Evolutionary conservation across 352 stramenopile species (phyloP).

Genomic region (Phytopythium delawarense): DNA sequence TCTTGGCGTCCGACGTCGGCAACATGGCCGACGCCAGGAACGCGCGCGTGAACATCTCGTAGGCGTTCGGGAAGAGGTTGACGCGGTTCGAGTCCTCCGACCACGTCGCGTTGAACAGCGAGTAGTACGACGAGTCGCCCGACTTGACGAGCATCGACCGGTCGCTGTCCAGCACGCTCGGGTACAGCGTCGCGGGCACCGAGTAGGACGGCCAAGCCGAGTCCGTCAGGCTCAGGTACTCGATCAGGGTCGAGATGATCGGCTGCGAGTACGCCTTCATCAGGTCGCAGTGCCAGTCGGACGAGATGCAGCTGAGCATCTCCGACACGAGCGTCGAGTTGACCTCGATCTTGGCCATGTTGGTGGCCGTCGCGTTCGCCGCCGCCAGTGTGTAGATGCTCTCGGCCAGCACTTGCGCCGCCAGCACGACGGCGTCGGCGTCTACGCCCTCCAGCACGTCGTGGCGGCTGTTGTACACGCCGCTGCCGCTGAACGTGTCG

Average conservation of each 20-base stretch:
- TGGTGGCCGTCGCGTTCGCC: constrained; percentile 33
- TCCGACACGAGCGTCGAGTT: constrained; percentile 49
- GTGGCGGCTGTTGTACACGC: constrained; percentile 63
- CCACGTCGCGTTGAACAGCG: constrained; percentile 50
- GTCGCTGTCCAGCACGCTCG: constrained; percentile 38
- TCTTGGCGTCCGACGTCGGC: constrained; percentile 27
- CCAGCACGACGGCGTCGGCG: constrained; percentile 43
- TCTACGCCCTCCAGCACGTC: constrained; percentile 50
- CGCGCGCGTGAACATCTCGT: constrained; percentile 70
- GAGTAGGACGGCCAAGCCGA: constrained; percentile 51
- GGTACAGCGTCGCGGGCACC: constrained; percentile 53
- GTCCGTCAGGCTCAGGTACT: constrained; percentile 47
- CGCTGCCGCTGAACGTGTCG: constrained; percentile 34
- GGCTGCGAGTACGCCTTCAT: constrained; percentile 68
- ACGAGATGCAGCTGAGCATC: constrained; percentile 55
- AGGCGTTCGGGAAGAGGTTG: constrained; percentile 75
- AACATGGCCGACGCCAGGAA: constrained; percentile 65
- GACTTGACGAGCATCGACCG: constrained; percentile 51
- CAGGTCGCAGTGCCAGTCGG: constrained; percentile 64
- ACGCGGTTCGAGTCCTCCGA: constrained; percentile 49
- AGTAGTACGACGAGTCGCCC: constrained; percentile 29
- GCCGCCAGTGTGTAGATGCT: constrained; percentile 60
- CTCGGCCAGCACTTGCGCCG: constrained; percentile 73
- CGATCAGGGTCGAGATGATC: constrained; percentile 57
- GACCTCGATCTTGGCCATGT: constrained; percentile 41